A percentile compares a stretch with the other conserved stretches of the same genome.
Conservation (phyloP, 148 eudicot species). For the Chenopodium album region DNA sequence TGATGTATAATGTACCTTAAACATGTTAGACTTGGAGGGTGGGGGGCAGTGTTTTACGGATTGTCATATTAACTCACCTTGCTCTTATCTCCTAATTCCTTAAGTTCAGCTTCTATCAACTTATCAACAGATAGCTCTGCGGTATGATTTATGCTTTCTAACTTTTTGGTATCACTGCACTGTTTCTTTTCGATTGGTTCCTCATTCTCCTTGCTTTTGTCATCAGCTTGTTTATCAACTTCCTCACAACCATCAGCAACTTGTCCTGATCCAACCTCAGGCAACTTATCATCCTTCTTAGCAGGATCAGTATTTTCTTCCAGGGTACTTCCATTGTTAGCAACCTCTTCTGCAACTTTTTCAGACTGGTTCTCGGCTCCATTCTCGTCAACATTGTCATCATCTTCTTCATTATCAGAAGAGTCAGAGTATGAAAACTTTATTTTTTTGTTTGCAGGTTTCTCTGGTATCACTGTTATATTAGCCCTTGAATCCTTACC, state of each 20-base stretch:
- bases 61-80: slow-evolving; percentile 55
- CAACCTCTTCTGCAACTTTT: slow-evolving; percentile 22
- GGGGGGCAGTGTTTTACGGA: background rate
- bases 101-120: slow-evolving; percentile 87
- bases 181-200: slow-evolving; percentile 65
- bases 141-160: slow-evolving; percentile 32
- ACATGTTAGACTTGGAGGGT: background rate
- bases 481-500: slow-evolving; percentile 41
- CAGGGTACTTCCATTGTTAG: slow-evolving; percentile 19
- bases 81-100: slow-evolving; percentile 73
- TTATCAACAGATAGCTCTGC: slow-evolving; percentile 66
- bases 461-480: slow-evolving; percentile 28
- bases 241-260: slow-evolving; percentile 27
- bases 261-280: slow-evolving; percentile 18
- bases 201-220: slow-evolving; percentile 31
- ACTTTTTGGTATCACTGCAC: slow-evolving; percentile 36
- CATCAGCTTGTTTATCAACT: slow-evolving; percentile 23
- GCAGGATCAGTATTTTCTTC: slow-evolving; percentile 30
- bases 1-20: background rate
- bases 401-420: slow-evolving; percentile 53
- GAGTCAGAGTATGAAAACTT: slow-evolving; percentile 71
- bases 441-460: slow-evolving; percentile 61
- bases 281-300: slow-evolving; percentile 18
- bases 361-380: slow-evolving; percentile 32
- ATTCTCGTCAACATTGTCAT: slow-evolving; percentile 34